phyloP scores from a whole-genome alignment of 2,329 filamentous ascomycete species.

The Scedosporium aurantiacum region DNA sequence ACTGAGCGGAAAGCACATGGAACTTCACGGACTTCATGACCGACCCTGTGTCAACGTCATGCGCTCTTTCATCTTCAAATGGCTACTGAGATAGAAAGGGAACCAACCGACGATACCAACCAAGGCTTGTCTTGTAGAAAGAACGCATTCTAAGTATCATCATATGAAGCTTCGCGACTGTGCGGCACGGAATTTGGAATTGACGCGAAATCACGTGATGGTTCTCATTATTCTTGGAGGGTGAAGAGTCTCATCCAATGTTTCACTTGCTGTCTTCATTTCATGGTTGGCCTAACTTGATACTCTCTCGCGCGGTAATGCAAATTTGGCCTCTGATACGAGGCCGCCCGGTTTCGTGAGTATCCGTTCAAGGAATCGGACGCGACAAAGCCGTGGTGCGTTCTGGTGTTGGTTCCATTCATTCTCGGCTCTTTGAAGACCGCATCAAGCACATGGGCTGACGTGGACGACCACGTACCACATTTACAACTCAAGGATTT shows the following conservation, averaged over 20 bases:
- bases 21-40: too few relatives aligned
- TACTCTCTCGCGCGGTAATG: neutral
- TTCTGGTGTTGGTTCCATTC: neutral
- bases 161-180: neutral
- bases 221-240: too few relatives aligned
- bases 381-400: neutral
- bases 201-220: neutral
- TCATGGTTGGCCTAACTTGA: neutral
- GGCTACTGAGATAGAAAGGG: too few relatives aligned
- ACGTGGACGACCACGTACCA: neutral
- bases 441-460: neutral
- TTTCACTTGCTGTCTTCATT: too few relatives aligned
- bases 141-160: neutral
- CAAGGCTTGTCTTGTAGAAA: neutral
- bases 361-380: neutral
- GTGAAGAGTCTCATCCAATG: neutral
- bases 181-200: neutral
- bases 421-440: neutral
- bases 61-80: too few relatives aligned
- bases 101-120: too few relatives aligned
- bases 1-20: too few relatives aligned
- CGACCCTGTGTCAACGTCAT: too few relatives aligned
- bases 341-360: neutral
- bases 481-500: too few relatives aligned
- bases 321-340: neutral